Conservation (phyloP, 805 yeast species). For the Jamesozyma piceae region DNA sequence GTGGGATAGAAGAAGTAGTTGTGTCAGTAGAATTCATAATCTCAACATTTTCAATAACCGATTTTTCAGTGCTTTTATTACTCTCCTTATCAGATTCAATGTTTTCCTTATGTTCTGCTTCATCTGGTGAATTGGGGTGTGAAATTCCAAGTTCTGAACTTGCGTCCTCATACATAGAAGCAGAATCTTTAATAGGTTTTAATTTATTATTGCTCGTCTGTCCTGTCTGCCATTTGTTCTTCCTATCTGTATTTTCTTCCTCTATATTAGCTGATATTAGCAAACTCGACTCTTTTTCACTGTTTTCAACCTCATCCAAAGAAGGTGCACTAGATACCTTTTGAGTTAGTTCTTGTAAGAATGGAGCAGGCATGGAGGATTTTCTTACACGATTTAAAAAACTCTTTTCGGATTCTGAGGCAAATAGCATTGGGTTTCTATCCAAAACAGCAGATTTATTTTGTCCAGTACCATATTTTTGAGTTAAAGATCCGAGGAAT, state of each 20-base stretch:
- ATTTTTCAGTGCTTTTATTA: not conserved
- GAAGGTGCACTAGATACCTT: constrained; percentile 11
- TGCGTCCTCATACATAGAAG: too few species aligned
- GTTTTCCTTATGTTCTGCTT: not conserved
- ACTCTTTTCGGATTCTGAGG: constrained; percentile 11
- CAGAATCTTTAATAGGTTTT: too few species aligned
- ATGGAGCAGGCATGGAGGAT: constrained; percentile 17
- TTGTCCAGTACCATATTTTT: constrained; percentile 28
- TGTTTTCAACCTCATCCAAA: constrained; percentile 1
- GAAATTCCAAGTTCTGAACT: too few species aligned
- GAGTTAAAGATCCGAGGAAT: constrained; percentile 26
- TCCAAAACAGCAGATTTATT: constrained; percentile 5
- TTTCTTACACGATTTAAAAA: constrained; percentile 27
- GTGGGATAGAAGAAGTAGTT: constrained; percentile 10
- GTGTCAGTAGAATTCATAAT: too few species aligned
- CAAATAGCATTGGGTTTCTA: constrained; percentile 2
- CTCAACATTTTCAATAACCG: too few species aligned
- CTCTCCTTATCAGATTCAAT: not conserved
- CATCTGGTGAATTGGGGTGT: too few species aligned
- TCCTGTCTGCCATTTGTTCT: too few species aligned
- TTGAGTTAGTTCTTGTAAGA: constrained; percentile 19
- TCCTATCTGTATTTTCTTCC: too few species aligned
- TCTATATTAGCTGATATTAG: too few species aligned
- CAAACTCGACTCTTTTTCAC: too few species aligned
- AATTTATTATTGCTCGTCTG: too few species aligned